phyloP scores from a whole-genome alignment of 768 basidiomycete genomes.

The Leucocoprinus leucothites region DNA sequence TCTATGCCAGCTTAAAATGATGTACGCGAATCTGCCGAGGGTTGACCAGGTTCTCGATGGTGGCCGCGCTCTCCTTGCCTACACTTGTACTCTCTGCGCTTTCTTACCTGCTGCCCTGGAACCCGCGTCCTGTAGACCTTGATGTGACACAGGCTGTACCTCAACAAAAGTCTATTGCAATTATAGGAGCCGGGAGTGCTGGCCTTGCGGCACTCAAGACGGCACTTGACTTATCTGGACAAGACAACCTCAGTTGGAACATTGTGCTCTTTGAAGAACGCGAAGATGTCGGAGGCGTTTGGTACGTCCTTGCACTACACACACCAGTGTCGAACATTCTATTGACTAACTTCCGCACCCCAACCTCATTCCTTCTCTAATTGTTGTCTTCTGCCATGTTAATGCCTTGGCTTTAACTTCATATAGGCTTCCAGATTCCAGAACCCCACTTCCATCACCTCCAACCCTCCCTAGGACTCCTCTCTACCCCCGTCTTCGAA shows the following conservation, averaged over 20 bases:
- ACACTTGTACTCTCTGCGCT: not conserved
- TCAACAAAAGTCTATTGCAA: constrained; percentile 45
- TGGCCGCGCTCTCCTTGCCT: too few relatives aligned
- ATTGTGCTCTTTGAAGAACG: constrained; percentile 54
- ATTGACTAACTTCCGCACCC: too few relatives aligned
- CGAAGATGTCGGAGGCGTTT: constrained; percentile 52
- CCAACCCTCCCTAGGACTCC: constrained; percentile 52
- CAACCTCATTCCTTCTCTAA: too few relatives aligned
- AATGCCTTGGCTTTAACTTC: too few relatives aligned
- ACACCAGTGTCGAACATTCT: too few relatives aligned
- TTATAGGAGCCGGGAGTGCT: constrained; percentile 57
- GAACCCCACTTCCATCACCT: constrained; percentile 28
- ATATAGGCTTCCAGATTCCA: constrained; percentile 31
- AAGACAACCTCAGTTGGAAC: constrained; percentile 35
- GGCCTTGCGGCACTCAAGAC: constrained; percentile 53
- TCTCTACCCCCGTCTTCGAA: constrained; percentile 49
- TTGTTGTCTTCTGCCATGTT: too few relatives aligned
- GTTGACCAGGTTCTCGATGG: not conserved
- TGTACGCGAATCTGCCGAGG: too few relatives aligned
- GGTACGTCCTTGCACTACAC: constrained; percentile 36
- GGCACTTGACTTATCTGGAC: constrained; percentile 42
- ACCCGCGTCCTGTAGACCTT: not conserved
- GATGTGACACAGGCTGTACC: not conserved
- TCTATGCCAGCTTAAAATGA: too few relatives aligned
- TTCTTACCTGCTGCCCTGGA: not conserved